Conservation (phyloP, 75 land plant genomes). For the Selaginella tamariscina region DNA sequence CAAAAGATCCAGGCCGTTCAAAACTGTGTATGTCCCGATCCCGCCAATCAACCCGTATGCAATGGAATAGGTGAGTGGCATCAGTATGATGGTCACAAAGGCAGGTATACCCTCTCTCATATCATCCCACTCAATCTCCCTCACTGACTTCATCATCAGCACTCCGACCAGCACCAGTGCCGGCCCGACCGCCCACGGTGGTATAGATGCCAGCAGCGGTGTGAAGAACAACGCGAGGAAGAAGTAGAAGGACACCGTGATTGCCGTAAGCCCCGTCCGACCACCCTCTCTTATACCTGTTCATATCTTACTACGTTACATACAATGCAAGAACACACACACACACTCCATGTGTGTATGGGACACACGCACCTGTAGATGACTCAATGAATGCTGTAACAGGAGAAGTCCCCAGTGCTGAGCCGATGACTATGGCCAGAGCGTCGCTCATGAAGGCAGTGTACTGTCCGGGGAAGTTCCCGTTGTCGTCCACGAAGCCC, state of each 20-base stretch:
- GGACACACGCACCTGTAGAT: too few species aligned
- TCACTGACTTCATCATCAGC: constrained; percentile 35
- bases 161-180: constrained; percentile 61
- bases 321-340: too few species aligned
- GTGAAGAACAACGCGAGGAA: constrained; percentile 58
- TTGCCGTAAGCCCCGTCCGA: constrained; percentile 70
- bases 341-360: too few species aligned
- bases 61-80: constrained; percentile 47
- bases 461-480: constrained; percentile 74
- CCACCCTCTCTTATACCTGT: constrained; percentile 86
- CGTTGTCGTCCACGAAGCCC: constrained; percentile 50
- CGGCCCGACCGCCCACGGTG: constrained; percentile 92
- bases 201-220: constrained; percentile 60
- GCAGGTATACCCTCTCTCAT: constrained; percentile 31
- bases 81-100: constrained; percentile 38
- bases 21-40: constrained; percentile 25
- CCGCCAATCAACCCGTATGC: constrained; percentile 43
- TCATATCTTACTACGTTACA: too few species aligned
- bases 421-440: constrained; percentile 40
- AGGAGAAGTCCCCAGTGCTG: constrained; percentile 57
- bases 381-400: constrained; percentile 66
- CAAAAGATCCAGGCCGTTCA: too few species aligned
- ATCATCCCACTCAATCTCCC: constrained; percentile 36
- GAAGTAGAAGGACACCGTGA: constrained; percentile 55
- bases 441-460: constrained; percentile 76